Conservation (phyloP, 257 asterid species). For the Fraxinus anomala region DNA sequence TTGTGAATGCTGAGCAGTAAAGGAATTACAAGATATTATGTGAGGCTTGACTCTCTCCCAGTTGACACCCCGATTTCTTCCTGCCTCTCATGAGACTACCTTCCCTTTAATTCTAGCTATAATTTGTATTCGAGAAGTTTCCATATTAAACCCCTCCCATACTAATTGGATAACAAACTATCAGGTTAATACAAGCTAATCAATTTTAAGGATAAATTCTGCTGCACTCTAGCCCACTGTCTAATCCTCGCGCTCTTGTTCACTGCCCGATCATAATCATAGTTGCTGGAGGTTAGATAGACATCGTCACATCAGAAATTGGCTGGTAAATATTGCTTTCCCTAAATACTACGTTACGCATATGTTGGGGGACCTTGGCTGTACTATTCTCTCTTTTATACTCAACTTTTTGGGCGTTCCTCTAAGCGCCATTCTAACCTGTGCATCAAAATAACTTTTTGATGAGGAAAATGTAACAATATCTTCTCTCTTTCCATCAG, state of each 20-base stretch:
- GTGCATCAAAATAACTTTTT: neutral
- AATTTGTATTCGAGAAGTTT: too few species aligned
- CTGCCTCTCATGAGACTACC: too few species aligned
- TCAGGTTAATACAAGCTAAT: neutral
- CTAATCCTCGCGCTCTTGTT: neutral
- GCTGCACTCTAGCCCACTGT: neutral
- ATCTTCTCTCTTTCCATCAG: neutral
- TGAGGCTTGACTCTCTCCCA: too few species aligned
- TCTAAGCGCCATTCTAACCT: neutral
- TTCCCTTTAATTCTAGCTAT: too few species aligned
- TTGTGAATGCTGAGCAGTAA: too few species aligned
- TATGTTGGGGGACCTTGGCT: neutral
- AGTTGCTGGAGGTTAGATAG: too few species aligned
- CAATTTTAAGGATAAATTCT: neutral
- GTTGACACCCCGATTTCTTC: too few species aligned
- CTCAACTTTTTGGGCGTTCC: neutral
- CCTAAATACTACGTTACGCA: neutral
- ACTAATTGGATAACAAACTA: neutral
- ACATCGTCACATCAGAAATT: neutral
- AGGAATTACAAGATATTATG: too few species aligned
- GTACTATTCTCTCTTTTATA: neutral
- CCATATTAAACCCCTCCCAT: too few species aligned
- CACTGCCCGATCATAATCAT: neutral
- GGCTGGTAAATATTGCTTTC: neutral
- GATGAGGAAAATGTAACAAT: neutral